These are phyloP conservation scores for Ambrosia hybrid DNA, from an alignment of 140 eudicot genomes.

Conservation along the genomic window DNA sequence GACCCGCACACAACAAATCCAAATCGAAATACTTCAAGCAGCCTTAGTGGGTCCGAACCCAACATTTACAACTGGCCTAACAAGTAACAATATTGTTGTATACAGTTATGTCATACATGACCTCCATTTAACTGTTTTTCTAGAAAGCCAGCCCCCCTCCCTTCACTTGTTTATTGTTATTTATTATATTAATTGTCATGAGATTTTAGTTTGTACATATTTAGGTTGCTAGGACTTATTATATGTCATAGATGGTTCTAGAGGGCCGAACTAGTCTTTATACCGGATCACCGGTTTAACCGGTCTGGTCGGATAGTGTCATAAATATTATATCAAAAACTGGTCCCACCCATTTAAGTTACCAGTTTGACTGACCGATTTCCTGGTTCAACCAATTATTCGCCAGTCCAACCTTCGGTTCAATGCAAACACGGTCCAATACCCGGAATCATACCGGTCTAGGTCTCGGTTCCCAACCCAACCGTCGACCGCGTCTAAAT, in stretches of 20 bases:
- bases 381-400: too few relatives aligned
- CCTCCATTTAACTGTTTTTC: constrained; percentile 22
- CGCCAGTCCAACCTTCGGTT: too few relatives aligned
- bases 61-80: constrained; percentile 29
- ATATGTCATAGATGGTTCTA: neutral
- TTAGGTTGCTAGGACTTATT: neutral
- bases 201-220: too few relatives aligned
- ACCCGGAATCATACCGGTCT: too few relatives aligned
- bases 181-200: neutral
- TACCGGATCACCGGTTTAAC: too few relatives aligned
- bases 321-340: too few relatives aligned
- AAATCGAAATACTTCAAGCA: constrained; percentile 27
- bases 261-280: neutral
- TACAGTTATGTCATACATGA: constrained; percentile 28
- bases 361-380: too few relatives aligned
- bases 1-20: constrained; percentile 30
- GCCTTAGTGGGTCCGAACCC: constrained; percentile 30
- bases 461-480: too few relatives aligned
- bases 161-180: neutral
- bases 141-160: constrained; percentile 18
- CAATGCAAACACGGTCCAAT: too few relatives aligned
- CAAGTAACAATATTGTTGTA: neutral
- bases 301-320: too few relatives aligned
- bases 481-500: neutral
- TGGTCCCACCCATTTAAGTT: too few relatives aligned